Conservation (phyloP, 768 basidiomycete species). For the Pleurotus eryngii region DNA sequence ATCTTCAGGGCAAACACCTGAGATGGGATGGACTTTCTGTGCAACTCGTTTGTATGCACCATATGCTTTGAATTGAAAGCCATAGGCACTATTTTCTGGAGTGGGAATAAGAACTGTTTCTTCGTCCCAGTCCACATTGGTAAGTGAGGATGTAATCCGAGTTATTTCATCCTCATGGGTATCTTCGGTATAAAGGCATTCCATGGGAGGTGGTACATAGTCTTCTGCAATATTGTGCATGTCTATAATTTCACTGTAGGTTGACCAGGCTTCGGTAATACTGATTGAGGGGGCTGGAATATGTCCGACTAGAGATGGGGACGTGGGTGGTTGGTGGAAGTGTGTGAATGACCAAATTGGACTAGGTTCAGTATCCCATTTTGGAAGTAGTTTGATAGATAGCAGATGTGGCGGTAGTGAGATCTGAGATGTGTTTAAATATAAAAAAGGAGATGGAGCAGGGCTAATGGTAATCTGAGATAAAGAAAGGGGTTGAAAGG, state of each 20-base stretch:
- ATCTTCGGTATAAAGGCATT: not conserved
- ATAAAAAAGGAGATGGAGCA: too few relatives aligned
- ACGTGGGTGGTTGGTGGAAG: not conserved
- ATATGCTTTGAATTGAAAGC: not conserved
- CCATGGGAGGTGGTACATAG: not conserved
- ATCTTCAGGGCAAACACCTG: conserved; percentile 17
- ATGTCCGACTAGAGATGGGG: not conserved
- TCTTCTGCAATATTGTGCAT: not conserved
- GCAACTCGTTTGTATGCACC: conserved; percentile 13
- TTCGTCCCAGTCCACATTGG: not conserved
- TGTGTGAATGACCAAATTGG: too few relatives aligned
- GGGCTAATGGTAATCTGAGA: too few relatives aligned
- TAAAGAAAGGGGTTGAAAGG: not conserved
- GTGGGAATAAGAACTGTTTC: not conserved
- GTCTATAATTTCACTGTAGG: not conserved
- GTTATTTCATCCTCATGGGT: too few relatives aligned
- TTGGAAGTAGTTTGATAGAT: too few relatives aligned
- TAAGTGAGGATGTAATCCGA: not conserved
- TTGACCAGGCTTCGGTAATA: not conserved
- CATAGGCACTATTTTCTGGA: not conserved
- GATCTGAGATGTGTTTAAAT: too few relatives aligned
- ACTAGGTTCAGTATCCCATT: too few relatives aligned
- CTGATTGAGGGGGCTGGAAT: not conserved
- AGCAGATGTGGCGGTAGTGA: too few relatives aligned
- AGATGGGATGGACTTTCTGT: conserved; percentile 19